Base-by-base conservation (phyloP, 2,329 filamentous ascomycete species). In the Thelonectria blattea region DNA sequence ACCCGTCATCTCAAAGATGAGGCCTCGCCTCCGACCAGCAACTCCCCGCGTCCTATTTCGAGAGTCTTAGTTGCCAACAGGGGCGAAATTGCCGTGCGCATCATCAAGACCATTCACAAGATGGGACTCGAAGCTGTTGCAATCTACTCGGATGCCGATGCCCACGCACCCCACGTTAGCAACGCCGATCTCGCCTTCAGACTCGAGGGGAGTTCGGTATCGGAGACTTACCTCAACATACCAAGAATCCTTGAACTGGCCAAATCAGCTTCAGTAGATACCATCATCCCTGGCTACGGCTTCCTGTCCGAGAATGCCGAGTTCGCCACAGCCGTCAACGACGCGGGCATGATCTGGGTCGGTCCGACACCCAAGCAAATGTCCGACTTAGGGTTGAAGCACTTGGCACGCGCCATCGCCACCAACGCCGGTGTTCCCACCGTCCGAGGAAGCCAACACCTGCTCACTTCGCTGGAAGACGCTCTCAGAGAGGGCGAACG, bases 71-170 rank as follows among this genome's bases (percentile, higher is more conserved):
- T 92, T 65, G 90, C 90, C 10, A 93, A 92, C 70, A 82, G 90
- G 65, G 90, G 85, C 0, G 76, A 81, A 37, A 73, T 73, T 32
- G 90, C 90, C 20, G 78, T 91, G 74, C 85, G 90, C 58, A 89
- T 92, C 41, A 86, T 88, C 63, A 80, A 83, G 48, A 91, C 90
- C 17, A 85, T 90, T 17, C 81, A 85, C 15, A 82, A 86, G 62
- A 84, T 90, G 71, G 88, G 88, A 24, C 87, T 92, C 66, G 81
- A 83, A 46, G 88, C 89, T 10, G 88, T 90, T 4, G 89, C 89
- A 0, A 81, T 92, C 51, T 92, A 91, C 73, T 91, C 90, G 5
- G 84, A 68, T 6, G 62, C 60, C 4, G 90, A 92, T 73, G 81
- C 84, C 32, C 78, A 77, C 60, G 83, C 89, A n/a, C 86, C 89